These are phyloP conservation scores for Neofusicoccum parvum DNA, from an alignment of 2,329 filamentous ascomycete genomes.

Conservation along the genomic window DNA sequence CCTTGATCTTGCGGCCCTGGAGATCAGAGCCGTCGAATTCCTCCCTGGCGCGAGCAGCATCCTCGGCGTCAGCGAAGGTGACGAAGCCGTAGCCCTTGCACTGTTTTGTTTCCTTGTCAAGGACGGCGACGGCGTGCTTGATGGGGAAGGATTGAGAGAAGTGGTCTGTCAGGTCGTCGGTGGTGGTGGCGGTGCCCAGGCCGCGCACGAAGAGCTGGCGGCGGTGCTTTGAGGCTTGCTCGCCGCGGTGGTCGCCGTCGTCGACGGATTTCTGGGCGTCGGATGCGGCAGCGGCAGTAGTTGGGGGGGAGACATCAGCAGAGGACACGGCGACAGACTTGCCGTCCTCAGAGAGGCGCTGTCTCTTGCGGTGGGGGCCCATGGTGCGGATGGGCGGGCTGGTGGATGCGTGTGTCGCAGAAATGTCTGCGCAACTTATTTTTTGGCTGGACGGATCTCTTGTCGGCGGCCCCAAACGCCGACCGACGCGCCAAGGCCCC, in stretches of 20 bases:
- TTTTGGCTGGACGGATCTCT: neutral
- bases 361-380: constrained; percentile 44
- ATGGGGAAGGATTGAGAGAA: constrained; percentile 95
- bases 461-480: neutral
- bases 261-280: constrained; percentile 12
- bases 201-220: constrained; percentile 83
- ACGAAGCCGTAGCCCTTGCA: constrained; percentile 96
- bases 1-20: constrained; percentile 77
- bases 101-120: constrained; percentile 80
- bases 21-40: constrained; percentile 79
- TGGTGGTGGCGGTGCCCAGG: constrained; percentile 75
- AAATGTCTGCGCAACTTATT: constrained; percentile 14
- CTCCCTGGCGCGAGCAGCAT: constrained; percentile 77
- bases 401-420: neutral
- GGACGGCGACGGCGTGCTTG: constrained; percentile 92
- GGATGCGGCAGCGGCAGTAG: constrained; percentile 22
- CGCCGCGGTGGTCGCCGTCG: constrained; percentile 17
- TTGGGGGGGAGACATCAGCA: constrained; percentile 23
- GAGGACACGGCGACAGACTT: constrained; percentile 34
- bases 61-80: constrained; percentile 91
- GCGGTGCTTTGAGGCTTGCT: constrained; percentile 29
- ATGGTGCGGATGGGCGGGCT: constrained; percentile 26
- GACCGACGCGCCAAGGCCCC: neutral
- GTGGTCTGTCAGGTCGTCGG: constrained; percentile 78
- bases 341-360: constrained; percentile 44